These are phyloP conservation scores for Curvularia sp. DNA, from an alignment of 2,329 filamentous ascomycete species.

Conservation along the genomic window DNA sequence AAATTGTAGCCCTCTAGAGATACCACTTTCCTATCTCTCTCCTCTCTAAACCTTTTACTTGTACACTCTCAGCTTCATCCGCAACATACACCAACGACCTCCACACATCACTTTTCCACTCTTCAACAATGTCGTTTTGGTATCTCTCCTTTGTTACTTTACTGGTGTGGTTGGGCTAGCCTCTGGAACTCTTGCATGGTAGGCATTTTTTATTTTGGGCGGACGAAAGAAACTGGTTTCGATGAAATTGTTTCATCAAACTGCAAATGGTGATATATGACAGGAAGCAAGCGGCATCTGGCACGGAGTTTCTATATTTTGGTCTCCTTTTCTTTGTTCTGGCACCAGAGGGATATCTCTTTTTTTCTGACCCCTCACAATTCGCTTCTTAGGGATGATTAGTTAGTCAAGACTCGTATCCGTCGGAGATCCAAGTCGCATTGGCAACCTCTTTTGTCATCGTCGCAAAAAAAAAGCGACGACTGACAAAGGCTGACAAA, in stretches of 20 bases:
- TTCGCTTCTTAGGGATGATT: conserved; percentile 48
- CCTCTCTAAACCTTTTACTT: conserved; percentile 24
- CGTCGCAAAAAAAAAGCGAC: background rate
- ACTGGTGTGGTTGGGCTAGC: conserved; percentile 23
- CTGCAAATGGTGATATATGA: conserved; percentile 27
- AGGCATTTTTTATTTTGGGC: conserved; percentile 6
- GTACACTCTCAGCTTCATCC: conserved; percentile 31
- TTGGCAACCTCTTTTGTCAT: background rate
- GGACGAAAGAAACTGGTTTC: conserved; percentile 35
- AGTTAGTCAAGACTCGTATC: conserved; percentile 54
- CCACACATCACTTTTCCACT: conserved; percentile 22
- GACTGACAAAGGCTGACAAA: conserved; percentile 11
- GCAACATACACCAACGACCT: conserved; percentile 22
- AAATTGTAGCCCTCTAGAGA: conserved; percentile 50
- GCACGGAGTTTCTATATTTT: conserved; percentile 27
- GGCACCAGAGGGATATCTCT: conserved; percentile 30
- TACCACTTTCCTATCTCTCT: conserved; percentile 47
- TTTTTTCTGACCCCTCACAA: conserved; percentile 13
- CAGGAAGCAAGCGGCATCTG: conserved; percentile 29
- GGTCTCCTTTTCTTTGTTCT: conserved; percentile 22
- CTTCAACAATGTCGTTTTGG: conserved; percentile 35
- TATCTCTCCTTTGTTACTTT: conserved; percentile 46
- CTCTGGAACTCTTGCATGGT: conserved; percentile 27
- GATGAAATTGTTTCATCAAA: conserved; percentile 28
- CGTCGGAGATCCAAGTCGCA: conserved; percentile 35